Evolutionary conservation across 2,329 filamentous ascomycete species (phyloP), one percentile per base, ranked within the genome.

Genomic region (Pseudogymnoascus sp.): DNA sequence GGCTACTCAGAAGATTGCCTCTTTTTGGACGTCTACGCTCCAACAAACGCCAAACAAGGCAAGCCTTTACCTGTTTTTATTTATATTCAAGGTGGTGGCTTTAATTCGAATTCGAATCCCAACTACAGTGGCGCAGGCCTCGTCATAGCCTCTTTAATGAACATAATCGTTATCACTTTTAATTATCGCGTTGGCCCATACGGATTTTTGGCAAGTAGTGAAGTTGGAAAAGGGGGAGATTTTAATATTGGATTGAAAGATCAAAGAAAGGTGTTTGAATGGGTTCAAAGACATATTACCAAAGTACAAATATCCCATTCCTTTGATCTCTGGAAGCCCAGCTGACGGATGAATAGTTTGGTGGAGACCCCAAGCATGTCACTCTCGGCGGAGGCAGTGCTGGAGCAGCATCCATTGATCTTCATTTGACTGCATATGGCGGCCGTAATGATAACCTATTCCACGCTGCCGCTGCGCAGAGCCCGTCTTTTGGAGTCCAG

Each of bases 181-280:
- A 92, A 91, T 74, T 92, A 92, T 71, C 85, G 90, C 4, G 87
- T 92, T 9, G 89, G 89, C 0, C 81, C 83, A 0, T 91, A 85
- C 66, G 89, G 90, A 0, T 92, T 92, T 70, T 78, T 92, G 10
- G 82, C 84, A 1, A 78, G 84, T 62, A 75, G 81, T 13, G 81
- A 87, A 67, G 73, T 86, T 1, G 66, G 74, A 33, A 68, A 69
- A 66, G 66, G 74, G 4, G 81, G 83, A 2, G 82, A 80, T 63
- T 70, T 86, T 36, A 92, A 92, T 71, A 86, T 85, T 67, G 89
- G 89, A 1, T 76, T 92, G 0, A 81, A 82, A 35, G 89, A 92
- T 71, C 88, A 91, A 72, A 77, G 85, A 60, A 86, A 87, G 69
- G 85, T 84, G 0, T 72, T 92, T 12, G 71, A 87, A 64, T 92